Base-by-base conservation (phyloP, 2,329 filamentous ascomycete genomes). In the Volutella citrinella region DNA sequence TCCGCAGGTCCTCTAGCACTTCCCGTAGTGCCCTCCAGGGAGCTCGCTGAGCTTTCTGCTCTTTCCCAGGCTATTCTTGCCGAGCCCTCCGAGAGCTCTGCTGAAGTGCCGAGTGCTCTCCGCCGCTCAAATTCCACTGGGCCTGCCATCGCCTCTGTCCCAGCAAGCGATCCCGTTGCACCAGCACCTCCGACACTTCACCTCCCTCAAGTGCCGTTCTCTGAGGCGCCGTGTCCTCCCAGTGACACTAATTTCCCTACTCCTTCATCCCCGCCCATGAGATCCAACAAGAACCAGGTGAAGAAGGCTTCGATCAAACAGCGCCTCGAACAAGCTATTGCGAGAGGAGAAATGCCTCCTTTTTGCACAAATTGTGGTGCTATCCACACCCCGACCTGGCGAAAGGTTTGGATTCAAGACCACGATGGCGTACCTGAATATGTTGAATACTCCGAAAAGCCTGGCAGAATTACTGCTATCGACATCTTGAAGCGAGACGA, bases 321-420 rank as follows among this genome's bases (percentile, higher is more conserved):
- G 42, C 72, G 72, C 25, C 55, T 83, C 3, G 73, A 82, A 45
- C 66, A 68, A 23, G 80, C 79, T 0, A 81, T 97, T 34, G 73
- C 74, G n/a, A 79, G 80, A 34, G 93, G 93, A 6, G 78, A 89
- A 46, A 84, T 90, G 70, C 93, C 93, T 1, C 83, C 84, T 2
- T 97, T 83, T 54, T 98, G 93, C 59, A 78, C 78, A 44, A 95
- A 97, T 52, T 98, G 93, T 52, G 93, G 93, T 6, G 86, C 89
- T 7, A 95, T 98, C 37, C 87, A 97, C 52, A 98, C 93, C 1
- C 87, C 91, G 0, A 96, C 91, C 0, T 98, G 93, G 93, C 82
- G 93, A 40, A 93, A 91, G 54, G 87, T 93, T 10, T 96, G 84
- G 74, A 80, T 81, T n/a, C 87, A 88, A 52, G 73, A 86, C 7